These are phyloP conservation scores for Sugiyamaella novakii DNA, from an alignment of 1,139 yeast genomes.

Conservation along the genomic window DNA sequence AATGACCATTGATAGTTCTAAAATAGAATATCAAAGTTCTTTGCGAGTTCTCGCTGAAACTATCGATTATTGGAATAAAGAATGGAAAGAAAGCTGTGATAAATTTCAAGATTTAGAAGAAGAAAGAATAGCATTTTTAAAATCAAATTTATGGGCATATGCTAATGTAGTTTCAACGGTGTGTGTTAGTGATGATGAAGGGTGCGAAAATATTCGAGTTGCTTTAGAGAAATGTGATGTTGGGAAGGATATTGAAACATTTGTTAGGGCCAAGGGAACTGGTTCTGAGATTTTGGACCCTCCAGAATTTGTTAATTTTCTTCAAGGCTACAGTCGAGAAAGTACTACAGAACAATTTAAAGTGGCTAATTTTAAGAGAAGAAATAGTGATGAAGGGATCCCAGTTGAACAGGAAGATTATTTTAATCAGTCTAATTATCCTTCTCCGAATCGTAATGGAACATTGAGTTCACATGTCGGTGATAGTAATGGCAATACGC, in stretches of 20 bases:
- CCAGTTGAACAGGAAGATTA: conserved; percentile 17
- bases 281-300: conserved; percentile 66
- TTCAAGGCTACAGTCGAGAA: conserved; percentile 47
- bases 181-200: conserved; percentile 77
- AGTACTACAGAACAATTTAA: conserved; percentile 33
- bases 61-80: conserved; percentile 71
- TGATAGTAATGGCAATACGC: background rate
- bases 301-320: conserved; percentile 54
- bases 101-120: conserved; percentile 76
- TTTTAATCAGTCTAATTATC: background rate
- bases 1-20: conserved; percentile 50
- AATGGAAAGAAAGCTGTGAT: conserved; percentile 74
- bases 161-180: conserved; percentile 75
- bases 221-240: conserved; percentile 71
- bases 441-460: background rate
- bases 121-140: conserved; percentile 73
- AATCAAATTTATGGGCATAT: conserved; percentile 79
- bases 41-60: conserved; percentile 63
- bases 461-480: background rate
- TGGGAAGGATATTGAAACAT: conserved; percentile 58
- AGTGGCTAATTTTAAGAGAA: conserved; percentile 40
- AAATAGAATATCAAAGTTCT: conserved; percentile 61
- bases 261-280: conserved; percentile 61
- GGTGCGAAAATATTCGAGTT: conserved; percentile 70
- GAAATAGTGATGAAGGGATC: conserved; percentile 23